A percentile compares a stretch with the other conserved stretches of the same genome.
These are phyloP conservation scores for Boeremia exigua DNA, from an alignment of 2,329 filamentous ascomycete species.

Conservation along the genomic window DNA sequence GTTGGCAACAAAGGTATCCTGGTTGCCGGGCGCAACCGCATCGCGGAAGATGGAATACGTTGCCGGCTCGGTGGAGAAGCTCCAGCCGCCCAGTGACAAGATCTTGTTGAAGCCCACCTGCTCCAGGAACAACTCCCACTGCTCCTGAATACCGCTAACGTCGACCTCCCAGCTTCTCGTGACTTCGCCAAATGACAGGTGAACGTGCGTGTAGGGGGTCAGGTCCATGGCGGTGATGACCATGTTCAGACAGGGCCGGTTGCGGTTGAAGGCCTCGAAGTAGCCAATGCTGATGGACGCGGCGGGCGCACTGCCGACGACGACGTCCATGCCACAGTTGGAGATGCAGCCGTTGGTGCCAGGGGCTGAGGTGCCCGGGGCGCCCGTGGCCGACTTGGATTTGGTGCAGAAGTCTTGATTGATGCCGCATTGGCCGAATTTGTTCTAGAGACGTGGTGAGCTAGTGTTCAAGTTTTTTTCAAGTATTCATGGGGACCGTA, in stretches of 20 bases:
- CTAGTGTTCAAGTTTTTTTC: background rate
- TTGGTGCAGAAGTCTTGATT: background rate
- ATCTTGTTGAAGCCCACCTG: slow-evolving; percentile 47
- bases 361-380: background rate
- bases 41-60: slow-evolving; percentile 51
- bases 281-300: background rate
- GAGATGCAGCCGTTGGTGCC: background rate
- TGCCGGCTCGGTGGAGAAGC: slow-evolving; percentile 47
- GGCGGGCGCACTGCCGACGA: background rate
- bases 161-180: background rate
- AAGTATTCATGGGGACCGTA: too few relatives aligned
- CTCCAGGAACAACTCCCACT: background rate
- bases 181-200: background rate
- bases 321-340: slow-evolving; percentile 1
- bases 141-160: background rate
- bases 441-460: background rate
- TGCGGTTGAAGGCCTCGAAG: slow-evolving; percentile 14
- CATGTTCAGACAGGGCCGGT: slow-evolving; percentile 20
- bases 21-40: slow-evolving; percentile 47
- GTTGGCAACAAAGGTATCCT: slow-evolving; percentile 36
- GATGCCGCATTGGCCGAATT: slow-evolving; percentile 1
- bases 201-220: background rate
- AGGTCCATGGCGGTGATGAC: background rate
- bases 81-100: slow-evolving; percentile 56
- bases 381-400: background rate